These are phyloP conservation scores for Solanum raphanifolium DNA, from an alignment of 257 asterid species.

Conservation along the genomic window DNA sequence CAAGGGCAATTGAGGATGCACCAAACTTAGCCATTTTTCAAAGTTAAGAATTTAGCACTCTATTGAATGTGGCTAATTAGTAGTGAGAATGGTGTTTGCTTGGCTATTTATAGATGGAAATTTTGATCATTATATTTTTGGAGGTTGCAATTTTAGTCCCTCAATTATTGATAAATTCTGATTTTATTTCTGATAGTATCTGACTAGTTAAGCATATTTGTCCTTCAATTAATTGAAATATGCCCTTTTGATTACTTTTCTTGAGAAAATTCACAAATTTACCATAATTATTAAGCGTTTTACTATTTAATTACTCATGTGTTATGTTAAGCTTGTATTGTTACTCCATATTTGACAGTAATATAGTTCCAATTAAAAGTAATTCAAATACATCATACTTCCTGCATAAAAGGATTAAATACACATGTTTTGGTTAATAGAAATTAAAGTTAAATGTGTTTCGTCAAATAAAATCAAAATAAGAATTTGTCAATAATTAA, in stretches of 20 bases:
- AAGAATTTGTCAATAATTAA: not conserved
- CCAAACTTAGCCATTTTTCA: not conserved
- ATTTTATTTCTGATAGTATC: not conserved
- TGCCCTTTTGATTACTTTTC: not conserved
- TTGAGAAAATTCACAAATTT: not conserved
- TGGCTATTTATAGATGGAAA: conserved; percentile 1
- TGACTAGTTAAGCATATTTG: not conserved
- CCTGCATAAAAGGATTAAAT: not conserved
- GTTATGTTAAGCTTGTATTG: not conserved
- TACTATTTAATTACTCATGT: not conserved
- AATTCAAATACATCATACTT: not conserved
- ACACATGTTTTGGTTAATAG: not conserved
- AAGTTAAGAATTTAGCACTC: not conserved
- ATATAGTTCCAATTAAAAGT: not conserved
- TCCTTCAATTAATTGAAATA: not conserved
- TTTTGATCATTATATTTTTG: not conserved
- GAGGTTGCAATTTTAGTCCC: not conserved
- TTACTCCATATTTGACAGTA: not conserved
- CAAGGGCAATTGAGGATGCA: conserved; percentile 1
- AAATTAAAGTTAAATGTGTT: not conserved
- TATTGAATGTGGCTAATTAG: not conserved
- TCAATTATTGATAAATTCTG: not conserved
- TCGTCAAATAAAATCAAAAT: not conserved
- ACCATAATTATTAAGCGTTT: accelerated
- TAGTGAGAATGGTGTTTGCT: not conserved